Evolutionary conservation across 179 eudicot species (phyloP).

Genomic region (Corrigiola litoralis): DNA sequence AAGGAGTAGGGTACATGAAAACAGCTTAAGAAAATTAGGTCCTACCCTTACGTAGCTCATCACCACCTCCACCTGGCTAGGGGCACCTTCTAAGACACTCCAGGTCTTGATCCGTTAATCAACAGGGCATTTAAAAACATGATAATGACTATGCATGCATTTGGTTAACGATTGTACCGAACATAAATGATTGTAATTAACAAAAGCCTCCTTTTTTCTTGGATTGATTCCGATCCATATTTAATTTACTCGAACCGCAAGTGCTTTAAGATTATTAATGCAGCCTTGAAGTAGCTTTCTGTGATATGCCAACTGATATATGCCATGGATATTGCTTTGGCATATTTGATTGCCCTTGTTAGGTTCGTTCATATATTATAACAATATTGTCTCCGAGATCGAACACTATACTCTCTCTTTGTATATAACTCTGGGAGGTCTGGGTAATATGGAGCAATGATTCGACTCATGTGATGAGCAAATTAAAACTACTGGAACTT

Average conservation of each 20-base stretch:
- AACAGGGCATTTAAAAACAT: background rate
- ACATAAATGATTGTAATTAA: slow-evolving; percentile 23
- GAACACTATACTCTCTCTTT: background rate
- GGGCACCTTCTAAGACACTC: no score
- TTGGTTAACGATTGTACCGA: slow-evolving; percentile 16
- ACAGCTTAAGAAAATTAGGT: no score
- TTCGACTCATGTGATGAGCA: slow-evolving; percentile 27
- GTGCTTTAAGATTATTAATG: no score
- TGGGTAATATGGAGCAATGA: slow-evolving; percentile 18
- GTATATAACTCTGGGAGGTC: slow-evolving; percentile 9
- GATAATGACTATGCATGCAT: slow-evolving; percentile 37
- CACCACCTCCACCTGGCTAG: no score
- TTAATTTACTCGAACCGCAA: no score
- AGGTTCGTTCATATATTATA: no score
- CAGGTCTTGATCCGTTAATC: background rate
- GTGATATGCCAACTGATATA: background rate
- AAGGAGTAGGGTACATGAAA: no score
- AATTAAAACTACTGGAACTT: slow-evolving; percentile 9
- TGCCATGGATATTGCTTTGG: slow-evolving; percentile 19
- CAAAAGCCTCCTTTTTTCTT: background rate
- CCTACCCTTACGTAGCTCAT: no score
- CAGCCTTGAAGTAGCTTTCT: background rate
- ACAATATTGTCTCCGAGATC: no score
- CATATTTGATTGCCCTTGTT: no score
- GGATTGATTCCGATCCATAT: no score